Base-by-base conservation (phyloP, 768 basidiomycete species). In the Boletales sp. region DNA sequence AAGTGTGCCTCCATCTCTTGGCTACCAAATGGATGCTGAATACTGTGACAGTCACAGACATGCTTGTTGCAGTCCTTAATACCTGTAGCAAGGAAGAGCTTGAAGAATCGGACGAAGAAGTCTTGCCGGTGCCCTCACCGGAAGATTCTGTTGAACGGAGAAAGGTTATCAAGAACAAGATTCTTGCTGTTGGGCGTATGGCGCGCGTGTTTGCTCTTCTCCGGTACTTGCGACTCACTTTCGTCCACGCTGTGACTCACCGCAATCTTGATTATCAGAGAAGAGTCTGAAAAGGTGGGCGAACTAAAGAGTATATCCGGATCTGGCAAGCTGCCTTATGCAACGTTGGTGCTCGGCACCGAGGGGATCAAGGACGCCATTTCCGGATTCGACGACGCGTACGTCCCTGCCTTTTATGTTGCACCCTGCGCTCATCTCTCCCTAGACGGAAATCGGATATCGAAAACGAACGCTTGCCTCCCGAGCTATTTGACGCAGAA, bases 401-500 rank as follows among this genome's bases (percentile, higher is more conserved):
- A 73, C 56, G 93, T 86, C 5, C 36, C n/a, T 44, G 3, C 12
- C 17, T 7, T 39, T 29, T 15, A 18, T 30, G 5, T 17, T 29
- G 5, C 24, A 27, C 5, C 40, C 30, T 19, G 17, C n/a, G 14
- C n/a, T 38, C 15, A 47, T 19, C 31, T 29, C 50, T 36, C 57
- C n/a, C 1, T 13, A 94, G 93, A 37, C 92, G 94, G 53, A 94
- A 94, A 73, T 92, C 90, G 39, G 97, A 98, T 75, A 97, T 98
- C 57, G 95, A 98, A 72, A 98, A 98, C 71, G 97, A 99, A 70
- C 87, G 94, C 31, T 75, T 98, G n/a, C 97, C 95, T 3, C 95
- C 95, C 2, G 93, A 97, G 14, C 77, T 99, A 15, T 87, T 92
- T 65, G 94, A 97, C 62, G 86, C 83, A 7, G 66, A 68, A 51